phyloP scores from a whole-genome alignment of 768 basidiomycete species.

The Paxillus ammoniavirescens region DNA sequence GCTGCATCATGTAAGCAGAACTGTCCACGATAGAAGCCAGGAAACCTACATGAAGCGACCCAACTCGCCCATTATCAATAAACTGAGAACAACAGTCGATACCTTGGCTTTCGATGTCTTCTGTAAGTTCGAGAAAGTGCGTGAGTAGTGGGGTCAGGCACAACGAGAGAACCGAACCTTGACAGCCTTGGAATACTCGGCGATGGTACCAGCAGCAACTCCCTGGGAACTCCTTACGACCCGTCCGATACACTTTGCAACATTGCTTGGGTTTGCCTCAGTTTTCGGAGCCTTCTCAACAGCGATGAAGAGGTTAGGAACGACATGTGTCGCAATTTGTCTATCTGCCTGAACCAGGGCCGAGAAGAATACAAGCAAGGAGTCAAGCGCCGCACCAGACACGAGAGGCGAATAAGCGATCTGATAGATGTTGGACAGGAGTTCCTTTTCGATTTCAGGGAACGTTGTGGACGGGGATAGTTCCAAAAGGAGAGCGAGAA shows the following conservation, averaged over 20 bases:
- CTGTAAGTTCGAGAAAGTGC: constrained; percentile 24
- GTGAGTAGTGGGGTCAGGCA: not conserved
- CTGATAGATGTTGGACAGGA: constrained; percentile 62
- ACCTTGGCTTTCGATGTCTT: constrained; percentile 61
- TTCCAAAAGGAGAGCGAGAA: constrained; percentile 67
- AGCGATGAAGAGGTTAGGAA: constrained; percentile 68
- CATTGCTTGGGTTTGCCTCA: constrained; percentile 61
- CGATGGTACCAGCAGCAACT: constrained; percentile 80
- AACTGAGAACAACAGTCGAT: constrained; percentile 71
- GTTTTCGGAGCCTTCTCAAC: constrained; percentile 63
- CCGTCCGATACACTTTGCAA: constrained; percentile 82
- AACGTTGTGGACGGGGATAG: constrained; percentile 65
- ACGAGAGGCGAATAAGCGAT: constrained; percentile 80
- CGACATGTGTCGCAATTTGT: constrained; percentile 78
- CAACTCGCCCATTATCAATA: constrained; percentile 89
- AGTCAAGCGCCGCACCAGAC: constrained; percentile 75
- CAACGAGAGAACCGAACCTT: constrained; percentile 46
- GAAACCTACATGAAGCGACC: constrained; percentile 77
- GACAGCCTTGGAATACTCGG: constrained; percentile 78
- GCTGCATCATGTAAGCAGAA: constrained; percentile 40
- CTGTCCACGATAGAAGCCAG: not conserved
- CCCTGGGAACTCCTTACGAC: constrained; percentile 70
- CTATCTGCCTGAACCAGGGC: constrained; percentile 81
- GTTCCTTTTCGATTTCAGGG: constrained; percentile 72
- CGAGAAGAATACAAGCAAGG: constrained; percentile 78